A percentile compares a stretch with the other conserved stretches of the same genome.
Evolutionary conservation across 1,139 yeast species (phyloP).

Genomic region (Debaryomyces udenii): DNA sequence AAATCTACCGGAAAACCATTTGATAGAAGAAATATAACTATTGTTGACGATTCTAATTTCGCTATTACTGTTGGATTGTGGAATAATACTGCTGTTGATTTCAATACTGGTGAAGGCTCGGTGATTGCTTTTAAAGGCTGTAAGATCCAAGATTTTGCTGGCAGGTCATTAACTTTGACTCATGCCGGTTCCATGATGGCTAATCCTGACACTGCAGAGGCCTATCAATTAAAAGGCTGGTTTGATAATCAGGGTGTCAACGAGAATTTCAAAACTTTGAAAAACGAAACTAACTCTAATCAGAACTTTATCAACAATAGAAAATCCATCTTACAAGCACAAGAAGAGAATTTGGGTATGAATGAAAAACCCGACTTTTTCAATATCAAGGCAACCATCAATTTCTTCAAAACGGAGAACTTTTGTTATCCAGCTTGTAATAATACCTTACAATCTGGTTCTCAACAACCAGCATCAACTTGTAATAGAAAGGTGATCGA

Average conservation of each 20-base stretch:
- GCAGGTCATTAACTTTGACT: conserved; percentile 80
- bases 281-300: conserved; percentile 34
- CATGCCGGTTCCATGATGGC: conserved; percentile 74
- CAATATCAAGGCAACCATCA: conserved; percentile 70
- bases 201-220: conserved; percentile 89
- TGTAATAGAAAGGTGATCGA: conserved; percentile 86
- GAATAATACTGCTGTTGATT: conserved; percentile 85
- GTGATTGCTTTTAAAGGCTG: conserved; percentile 94
- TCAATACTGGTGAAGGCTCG: conserved; percentile 72
- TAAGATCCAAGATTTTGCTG: conserved; percentile 86
- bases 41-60: conserved; percentile 84
- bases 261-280: conserved; percentile 65
- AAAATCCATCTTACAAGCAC: conserved; percentile 67
- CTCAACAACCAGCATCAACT: conserved; percentile 29
- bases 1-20: conserved; percentile 87
- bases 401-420: conserved; percentile 70
- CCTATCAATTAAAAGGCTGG: conserved; percentile 92
- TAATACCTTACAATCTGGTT: conserved; percentile 39
- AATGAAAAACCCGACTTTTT: conserved; percentile 81
- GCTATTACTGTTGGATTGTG: conserved; percentile 84
- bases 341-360: conserved; percentile 69
- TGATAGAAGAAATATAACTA: conserved; percentile 83
- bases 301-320: conserved; percentile 49
- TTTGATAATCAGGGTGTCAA: conserved; percentile 76
- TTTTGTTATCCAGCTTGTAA: conserved; percentile 92